Conservation (phyloP, 495 filamentous ascomycete genomes). For the Penicillium crystallinum region DNA sequence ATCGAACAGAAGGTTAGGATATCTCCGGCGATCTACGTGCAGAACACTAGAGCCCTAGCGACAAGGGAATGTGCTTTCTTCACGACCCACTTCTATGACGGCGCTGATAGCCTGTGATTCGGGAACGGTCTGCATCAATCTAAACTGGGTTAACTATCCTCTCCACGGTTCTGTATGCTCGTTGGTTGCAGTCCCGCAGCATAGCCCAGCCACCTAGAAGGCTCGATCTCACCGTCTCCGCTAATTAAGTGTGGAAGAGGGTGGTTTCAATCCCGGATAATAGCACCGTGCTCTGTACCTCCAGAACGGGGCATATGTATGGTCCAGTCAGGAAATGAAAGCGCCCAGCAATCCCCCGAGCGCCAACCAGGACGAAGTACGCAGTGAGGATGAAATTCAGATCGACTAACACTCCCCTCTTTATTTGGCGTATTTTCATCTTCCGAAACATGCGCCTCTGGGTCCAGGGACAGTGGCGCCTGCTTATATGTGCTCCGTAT, state of each 20-base stretch:
- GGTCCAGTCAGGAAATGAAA: constrained; percentile 28
- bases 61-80: neutral
- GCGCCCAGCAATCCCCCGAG: constrained; percentile 21
- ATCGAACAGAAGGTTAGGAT: neutral
- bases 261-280: constrained; percentile 12
- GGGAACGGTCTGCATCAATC: constrained; percentile 24
- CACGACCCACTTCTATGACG: constrained; percentile 4
- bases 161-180: constrained; percentile 28
- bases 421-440: constrained; percentile 8
- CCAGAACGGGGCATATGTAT: constrained; percentile 15
- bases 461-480: constrained; percentile 13
- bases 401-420: constrained; percentile 24
- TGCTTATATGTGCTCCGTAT: constrained; percentile 13
- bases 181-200: constrained; percentile 28
- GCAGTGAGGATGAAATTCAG: constrained; percentile 19
- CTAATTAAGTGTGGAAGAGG: constrained; percentile 30
- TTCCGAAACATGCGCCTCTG: constrained; percentile 8
- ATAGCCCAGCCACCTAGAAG: constrained; percentile 26
- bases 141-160: constrained; percentile 16
- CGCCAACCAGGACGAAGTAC: constrained; percentile 32
- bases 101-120: constrained; percentile 24
- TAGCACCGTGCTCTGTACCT: constrained; percentile 4
- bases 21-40: constrained; percentile 2
- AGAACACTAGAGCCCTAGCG: neutral
- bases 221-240: constrained; percentile 32